phyloP scores from a whole-genome alignment of 2,329 filamentous ascomycete species.

The Malbranchea zuffiana region DNA sequence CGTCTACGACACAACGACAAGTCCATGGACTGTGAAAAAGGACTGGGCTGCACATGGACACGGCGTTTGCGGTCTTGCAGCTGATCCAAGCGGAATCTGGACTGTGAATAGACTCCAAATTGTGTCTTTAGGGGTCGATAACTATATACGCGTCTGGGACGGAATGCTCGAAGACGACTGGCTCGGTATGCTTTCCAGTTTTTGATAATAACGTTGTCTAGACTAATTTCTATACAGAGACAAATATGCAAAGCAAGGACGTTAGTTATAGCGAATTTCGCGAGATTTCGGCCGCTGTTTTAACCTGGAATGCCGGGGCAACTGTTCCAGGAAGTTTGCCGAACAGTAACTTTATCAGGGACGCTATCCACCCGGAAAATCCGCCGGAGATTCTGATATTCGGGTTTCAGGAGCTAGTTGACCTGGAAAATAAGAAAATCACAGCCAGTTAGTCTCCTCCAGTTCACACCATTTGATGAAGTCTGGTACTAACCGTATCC shows the following conservation, averaged over 20 bases:
- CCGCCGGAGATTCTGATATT: constrained; percentile 87
- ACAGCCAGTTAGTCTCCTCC: constrained; percentile 60
- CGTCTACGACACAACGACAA: constrained; percentile 72
- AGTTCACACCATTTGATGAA: not conserved
- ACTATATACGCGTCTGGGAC: constrained; percentile 77
- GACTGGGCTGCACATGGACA: constrained; percentile 89
- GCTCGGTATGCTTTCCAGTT: constrained; percentile 46
- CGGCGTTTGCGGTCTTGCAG: constrained; percentile 64
- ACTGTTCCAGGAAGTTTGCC: constrained; percentile 75
- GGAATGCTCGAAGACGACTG: constrained; percentile 87
- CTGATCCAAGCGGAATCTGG: constrained; percentile 75
- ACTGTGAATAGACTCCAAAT: constrained; percentile 75
- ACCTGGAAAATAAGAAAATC: constrained; percentile 92
- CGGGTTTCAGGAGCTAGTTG: constrained; percentile 96
- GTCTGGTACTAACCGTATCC: constrained; percentile 21
- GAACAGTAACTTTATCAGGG: constrained; percentile 68
- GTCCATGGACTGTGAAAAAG: constrained; percentile 85
- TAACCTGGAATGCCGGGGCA: constrained; percentile 98
- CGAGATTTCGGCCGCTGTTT: constrained; percentile 64
- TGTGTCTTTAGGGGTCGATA: constrained; percentile 77
- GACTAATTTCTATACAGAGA: constrained; percentile 42
- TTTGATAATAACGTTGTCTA: not conserved
- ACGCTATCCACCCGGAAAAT: constrained; percentile 63
- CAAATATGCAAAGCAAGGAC: constrained; percentile 74
- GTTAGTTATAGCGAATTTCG: constrained; percentile 75